Evolutionary conservation across 345 rosid species (phyloP).

Genomic region (Noccaea caerulescens): DNA sequence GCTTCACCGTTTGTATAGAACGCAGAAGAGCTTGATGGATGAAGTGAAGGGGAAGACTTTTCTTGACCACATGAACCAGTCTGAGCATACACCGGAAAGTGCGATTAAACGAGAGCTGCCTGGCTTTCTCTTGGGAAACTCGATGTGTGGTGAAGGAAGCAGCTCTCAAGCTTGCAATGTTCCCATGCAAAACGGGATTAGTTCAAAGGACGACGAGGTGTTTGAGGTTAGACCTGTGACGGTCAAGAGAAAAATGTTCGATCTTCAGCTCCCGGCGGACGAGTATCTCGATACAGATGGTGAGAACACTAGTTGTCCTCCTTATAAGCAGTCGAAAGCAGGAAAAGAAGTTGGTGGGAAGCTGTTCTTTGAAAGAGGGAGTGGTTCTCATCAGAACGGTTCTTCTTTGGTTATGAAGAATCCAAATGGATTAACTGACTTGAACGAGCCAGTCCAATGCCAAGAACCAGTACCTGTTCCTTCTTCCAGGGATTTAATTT

Average conservation of each 20-base stretch:
- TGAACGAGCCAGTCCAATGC: conserved; percentile 71
- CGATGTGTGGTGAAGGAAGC: conserved; percentile 54
- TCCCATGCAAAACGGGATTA: conserved; percentile 56
- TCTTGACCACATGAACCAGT: conserved; percentile 23
- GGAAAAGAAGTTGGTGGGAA: conserved; percentile 47
- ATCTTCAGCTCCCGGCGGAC: conserved; percentile 86
- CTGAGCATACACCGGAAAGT: conserved; percentile 40
- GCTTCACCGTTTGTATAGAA: conserved; percentile 71
- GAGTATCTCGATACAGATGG: conserved; percentile 69
- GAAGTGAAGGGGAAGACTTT: conserved; percentile 52
- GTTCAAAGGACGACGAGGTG: conserved; percentile 60
- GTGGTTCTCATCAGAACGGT: conserved; percentile 48
- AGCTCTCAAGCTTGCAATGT: conserved; percentile 55
- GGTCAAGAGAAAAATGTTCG: conserved; percentile 74
- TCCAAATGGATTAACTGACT: conserved; percentile 61
- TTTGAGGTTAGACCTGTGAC: conserved; percentile 72
- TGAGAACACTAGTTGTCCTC: conserved; percentile 41
- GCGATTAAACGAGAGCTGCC: conserved; percentile 62
- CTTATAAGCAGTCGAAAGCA: conserved; percentile 45
- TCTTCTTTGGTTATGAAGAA: conserved; percentile 45
- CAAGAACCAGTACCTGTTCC: conserved; percentile 45
- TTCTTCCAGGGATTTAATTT: conserved; percentile 42
- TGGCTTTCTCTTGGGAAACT: conserved; percentile 56
- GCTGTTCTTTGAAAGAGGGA: conserved; percentile 43
- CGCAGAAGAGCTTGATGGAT: conserved; percentile 73